Percentiles rank a stretch among this genome's conserved stretches.
phyloP scores from a whole-genome alignment of 129 eudicot species.

The Heracleum sosnowskyi region DNA sequence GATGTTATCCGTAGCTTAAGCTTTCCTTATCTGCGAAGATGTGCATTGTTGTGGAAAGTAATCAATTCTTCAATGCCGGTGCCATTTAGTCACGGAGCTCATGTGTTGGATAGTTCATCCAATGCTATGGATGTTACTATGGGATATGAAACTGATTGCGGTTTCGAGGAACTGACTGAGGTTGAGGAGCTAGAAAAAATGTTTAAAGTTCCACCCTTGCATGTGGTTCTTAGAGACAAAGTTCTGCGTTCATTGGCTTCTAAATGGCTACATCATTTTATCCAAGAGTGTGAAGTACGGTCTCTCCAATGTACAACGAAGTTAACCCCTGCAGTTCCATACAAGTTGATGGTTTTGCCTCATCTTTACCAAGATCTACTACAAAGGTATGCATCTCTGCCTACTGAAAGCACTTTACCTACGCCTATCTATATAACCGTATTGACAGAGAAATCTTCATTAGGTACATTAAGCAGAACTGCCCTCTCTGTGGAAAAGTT shows the following conservation, averaged over 20 bases:
- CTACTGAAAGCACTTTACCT: neutral
- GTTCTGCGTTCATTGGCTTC: slow-evolving; percentile 34
- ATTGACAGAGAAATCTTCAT: slow-evolving; percentile 5
- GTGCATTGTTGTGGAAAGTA: slow-evolving; percentile 79
- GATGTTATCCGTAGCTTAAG: slow-evolving; percentile 53
- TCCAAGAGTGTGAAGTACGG: slow-evolving; percentile 39
- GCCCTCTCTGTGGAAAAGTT: slow-evolving; percentile 62
- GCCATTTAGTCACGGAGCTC: slow-evolving; percentile 53
- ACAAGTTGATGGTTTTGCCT: slow-evolving; percentile 78
- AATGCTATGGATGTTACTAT: slow-evolving; percentile 21
- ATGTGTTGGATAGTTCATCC: slow-evolving; percentile 23
- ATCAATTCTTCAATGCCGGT: slow-evolving; percentile 40
- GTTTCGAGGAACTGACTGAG: slow-evolving; percentile 46
- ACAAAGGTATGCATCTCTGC: slow-evolving; percentile 51
- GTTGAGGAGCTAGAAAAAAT: slow-evolving; percentile 56
- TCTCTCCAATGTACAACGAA: slow-evolving; percentile 24
- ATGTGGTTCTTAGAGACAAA: slow-evolving; percentile 35
- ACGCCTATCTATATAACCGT: neutral
- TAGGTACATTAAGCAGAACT: slow-evolving; percentile 75
- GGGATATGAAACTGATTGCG: slow-evolving; percentile 28
- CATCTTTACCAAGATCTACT: slow-evolving; percentile 77
- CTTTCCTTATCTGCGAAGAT: slow-evolving; percentile 77
- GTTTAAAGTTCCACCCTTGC: slow-evolving; percentile 63
- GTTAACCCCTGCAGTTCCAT: slow-evolving; percentile 63
- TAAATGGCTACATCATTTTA: slow-evolving; percentile 64